Evolutionary conservation across 495 filamentous ascomycete species (phyloP).

Genomic region (Hypoxylon trugodes): DNA sequence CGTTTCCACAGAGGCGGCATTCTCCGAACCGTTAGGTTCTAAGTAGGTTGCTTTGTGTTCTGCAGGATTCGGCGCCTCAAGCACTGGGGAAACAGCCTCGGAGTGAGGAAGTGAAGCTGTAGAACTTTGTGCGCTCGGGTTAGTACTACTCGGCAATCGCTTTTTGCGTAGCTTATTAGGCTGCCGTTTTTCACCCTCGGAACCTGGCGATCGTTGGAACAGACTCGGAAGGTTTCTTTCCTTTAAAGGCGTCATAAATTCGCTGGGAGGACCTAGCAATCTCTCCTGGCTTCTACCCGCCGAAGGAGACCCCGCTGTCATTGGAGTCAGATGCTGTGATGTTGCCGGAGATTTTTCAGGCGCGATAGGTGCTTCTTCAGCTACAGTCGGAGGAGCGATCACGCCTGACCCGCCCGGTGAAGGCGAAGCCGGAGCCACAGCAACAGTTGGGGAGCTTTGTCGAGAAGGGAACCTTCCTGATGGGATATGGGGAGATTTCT

Average conservation of each 20-base stretch:
- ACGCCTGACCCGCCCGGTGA: constrained; percentile 45
- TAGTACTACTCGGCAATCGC: constrained; percentile 73
- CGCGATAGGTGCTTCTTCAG: constrained; percentile 27
- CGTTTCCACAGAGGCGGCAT: constrained; percentile 36
- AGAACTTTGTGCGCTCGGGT: constrained; percentile 87
- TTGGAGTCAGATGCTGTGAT: constrained; percentile 31
- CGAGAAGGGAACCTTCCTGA: constrained; percentile 62
- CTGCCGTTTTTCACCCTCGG: constrained; percentile 69
- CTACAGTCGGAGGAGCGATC: constrained; percentile 40
- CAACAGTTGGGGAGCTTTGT: constrained; percentile 45
- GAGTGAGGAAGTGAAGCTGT: constrained; percentile 71
- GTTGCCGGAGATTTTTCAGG: constrained; percentile 38
- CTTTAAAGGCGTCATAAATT: constrained; percentile 68
- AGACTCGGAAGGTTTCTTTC: constrained; percentile 74
- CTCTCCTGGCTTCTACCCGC: constrained; percentile 60
- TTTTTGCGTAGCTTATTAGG: constrained; percentile 90
- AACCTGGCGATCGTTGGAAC: constrained; percentile 73
- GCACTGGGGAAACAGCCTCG: constrained; percentile 47
- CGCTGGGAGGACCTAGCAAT: constrained; percentile 50
- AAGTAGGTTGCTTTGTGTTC: constrained; percentile 45
- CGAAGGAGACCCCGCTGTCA: constrained; percentile 26
- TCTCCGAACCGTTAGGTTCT: constrained; percentile 37
- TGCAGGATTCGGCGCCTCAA: constrained; percentile 49
- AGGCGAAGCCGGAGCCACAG: constrained; percentile 38
- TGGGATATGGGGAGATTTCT: constrained; percentile 78